phyloP scores from a whole-genome alignment of 148 eudicot genomes.

The Arbutus unedo region DNA sequence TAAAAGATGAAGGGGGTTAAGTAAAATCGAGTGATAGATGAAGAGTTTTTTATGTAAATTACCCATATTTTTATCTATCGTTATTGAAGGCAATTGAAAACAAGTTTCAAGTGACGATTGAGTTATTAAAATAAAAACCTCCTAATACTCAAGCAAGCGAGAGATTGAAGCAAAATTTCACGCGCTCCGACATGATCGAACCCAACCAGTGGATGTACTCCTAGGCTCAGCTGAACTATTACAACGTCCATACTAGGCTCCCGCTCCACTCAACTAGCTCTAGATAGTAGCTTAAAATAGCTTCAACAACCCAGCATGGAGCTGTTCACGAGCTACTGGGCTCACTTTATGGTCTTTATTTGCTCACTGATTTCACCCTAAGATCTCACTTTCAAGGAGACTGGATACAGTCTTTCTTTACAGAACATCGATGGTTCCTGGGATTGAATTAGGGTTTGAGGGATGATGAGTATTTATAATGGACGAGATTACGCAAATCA shows the following conservation, averaged over 20 bases:
- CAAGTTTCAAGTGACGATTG: background rate
- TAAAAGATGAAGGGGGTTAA: too few relatives aligned
- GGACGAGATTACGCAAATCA: background rate
- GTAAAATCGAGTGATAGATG: too few relatives aligned
- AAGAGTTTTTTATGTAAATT: too few relatives aligned
- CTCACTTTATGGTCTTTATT: background rate
- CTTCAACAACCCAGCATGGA: slow-evolving; percentile 5
- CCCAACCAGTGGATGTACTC: background rate
- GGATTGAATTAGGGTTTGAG: background rate
- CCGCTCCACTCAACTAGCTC: too few relatives aligned
- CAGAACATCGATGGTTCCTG: background rate
- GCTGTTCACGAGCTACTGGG: background rate
- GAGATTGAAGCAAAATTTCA: background rate
- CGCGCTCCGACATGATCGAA: background rate
- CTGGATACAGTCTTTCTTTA: background rate
- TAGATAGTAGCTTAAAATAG: background rate
- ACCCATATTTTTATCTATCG: background rate
- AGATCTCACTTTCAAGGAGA: slow-evolving; percentile 1
- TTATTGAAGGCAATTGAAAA: background rate
- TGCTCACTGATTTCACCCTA: background rate
- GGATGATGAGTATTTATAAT: background rate
- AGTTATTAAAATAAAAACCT: background rate
- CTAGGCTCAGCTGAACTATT: background rate
- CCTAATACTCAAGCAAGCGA: background rate
- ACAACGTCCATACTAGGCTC: background rate